A percentile compares a stretch with the other conserved stretches of the same genome.
Evolutionary conservation across 345 rosid species (phyloP).

Genomic region (thale cress (Arabidopsis thaliana)): DNA sequence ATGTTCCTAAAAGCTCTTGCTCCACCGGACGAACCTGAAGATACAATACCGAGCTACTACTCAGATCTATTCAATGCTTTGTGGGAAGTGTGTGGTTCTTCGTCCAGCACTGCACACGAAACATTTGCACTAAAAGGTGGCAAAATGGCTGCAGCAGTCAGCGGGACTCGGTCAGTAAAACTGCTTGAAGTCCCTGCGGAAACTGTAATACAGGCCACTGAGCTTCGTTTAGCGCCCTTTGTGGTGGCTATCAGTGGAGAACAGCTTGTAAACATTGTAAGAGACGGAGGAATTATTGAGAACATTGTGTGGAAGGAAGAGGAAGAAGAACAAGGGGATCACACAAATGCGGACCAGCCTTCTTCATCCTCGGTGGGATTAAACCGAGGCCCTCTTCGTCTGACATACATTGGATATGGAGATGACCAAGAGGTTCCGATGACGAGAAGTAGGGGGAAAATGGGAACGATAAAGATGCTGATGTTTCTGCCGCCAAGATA

Average conservation of each 20-base stretch:
- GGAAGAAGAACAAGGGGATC: conserved; percentile 35
- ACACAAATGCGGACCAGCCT: conserved; percentile 32
- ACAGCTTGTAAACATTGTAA: conserved; percentile 64
- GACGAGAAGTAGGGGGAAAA: conserved; percentile 54
- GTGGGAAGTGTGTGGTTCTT: conserved; percentile 85
- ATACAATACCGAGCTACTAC: conserved; percentile 59
- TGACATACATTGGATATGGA: conserved; percentile 68
- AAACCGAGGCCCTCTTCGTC: conserved; percentile 60
- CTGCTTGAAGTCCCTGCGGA: conserved; percentile 77
- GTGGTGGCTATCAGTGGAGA: conserved; percentile 83
- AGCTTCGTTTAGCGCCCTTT: conserved; percentile 66
- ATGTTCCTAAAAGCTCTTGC: conserved; percentile 84
- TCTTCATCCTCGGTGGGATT: conserved; percentile 44
- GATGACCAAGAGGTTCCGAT: conserved; percentile 54
- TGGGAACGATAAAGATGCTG: conserved; percentile 73
- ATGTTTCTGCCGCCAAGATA: conserved; percentile 93
- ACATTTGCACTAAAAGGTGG: conserved; percentile 75
- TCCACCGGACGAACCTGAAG: conserved; percentile 62
- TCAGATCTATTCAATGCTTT: conserved; percentile 70
- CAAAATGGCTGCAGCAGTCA: conserved; percentile 73
- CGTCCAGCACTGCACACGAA: conserved; percentile 81
- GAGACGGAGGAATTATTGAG: conserved; percentile 66
- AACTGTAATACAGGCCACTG: conserved; percentile 55
- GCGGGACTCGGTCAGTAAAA: conserved; percentile 89
- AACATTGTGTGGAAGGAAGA: conserved; percentile 69